phyloP scores from a whole-genome alignment of 2,329 filamentous ascomycete species.

The Venturia nashicola region DNA sequence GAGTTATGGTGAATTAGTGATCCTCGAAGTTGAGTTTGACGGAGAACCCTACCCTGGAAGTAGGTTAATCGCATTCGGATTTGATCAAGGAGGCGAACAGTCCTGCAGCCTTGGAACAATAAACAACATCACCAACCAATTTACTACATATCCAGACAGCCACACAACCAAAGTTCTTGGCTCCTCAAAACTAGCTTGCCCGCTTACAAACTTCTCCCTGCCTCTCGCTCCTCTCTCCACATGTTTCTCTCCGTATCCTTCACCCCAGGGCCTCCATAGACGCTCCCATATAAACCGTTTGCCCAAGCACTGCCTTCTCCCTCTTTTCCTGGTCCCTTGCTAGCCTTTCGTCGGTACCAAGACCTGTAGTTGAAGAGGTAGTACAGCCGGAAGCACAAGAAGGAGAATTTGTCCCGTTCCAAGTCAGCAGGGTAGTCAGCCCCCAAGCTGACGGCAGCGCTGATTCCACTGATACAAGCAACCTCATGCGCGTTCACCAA shows the following conservation, averaged over 20 bases:
- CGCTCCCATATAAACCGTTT: conserved; percentile 44
- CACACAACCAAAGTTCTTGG: neutral
- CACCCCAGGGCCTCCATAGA: conserved; percentile 48
- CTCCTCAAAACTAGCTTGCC: neutral
- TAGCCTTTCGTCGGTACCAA: conserved; percentile 40
- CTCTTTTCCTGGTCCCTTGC: conserved; percentile 19
- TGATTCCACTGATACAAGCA: conserved; percentile 58
- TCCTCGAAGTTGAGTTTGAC: neutral
- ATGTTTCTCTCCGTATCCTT: conserved; percentile 38
- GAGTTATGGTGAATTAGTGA: too few relatives aligned
- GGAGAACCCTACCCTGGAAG: neutral
- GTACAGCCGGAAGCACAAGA: conserved; percentile 49
- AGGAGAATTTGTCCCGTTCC: conserved; percentile 49
- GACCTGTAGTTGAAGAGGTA: conserved; percentile 49
- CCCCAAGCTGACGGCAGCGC: conserved; percentile 56
- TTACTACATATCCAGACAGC: neutral
- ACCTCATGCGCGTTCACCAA: conserved; percentile 59
- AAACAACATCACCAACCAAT: neutral
- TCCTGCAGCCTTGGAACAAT: neutral
- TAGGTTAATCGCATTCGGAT: neutral
- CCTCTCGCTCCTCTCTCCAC: conserved; percentile 37
- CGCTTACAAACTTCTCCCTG: conserved; percentile 13
- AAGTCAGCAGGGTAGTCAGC: conserved; percentile 51
- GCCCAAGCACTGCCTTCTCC: conserved; percentile 44
- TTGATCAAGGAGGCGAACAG: neutral